These are phyloP conservation scores for Adansonia grandidieri DNA, from an alignment of 441 rosid genomes.

Conservation along the genomic window DNA sequence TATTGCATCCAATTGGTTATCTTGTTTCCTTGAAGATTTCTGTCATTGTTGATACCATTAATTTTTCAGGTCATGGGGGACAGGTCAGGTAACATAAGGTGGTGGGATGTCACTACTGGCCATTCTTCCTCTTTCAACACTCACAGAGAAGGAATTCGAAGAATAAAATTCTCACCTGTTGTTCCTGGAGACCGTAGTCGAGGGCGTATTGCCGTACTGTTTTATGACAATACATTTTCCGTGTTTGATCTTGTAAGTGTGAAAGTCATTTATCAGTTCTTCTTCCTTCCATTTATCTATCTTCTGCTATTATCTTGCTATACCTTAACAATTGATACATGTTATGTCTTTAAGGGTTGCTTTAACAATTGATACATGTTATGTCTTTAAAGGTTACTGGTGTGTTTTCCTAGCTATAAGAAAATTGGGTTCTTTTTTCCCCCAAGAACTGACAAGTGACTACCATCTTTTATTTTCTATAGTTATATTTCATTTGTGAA, in stretches of 20 bases:
- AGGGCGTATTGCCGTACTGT: slow-evolving; percentile 95
- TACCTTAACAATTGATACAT: background rate
- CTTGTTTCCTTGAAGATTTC: slow-evolving; percentile 28
- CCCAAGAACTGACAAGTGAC: slow-evolving; percentile 2
- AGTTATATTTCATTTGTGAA: background rate
- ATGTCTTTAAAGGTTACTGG: background rate
- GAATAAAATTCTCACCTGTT: slow-evolving; percentile 96
- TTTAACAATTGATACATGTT: background rate
- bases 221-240: slow-evolving; percentile 92
- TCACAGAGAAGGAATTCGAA: slow-evolving; percentile 89
- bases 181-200: slow-evolving; percentile 94
- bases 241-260: slow-evolving; percentile 90
- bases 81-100: slow-evolving; percentile 91
- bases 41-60: slow-evolving; percentile 32
- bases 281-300: slow-evolving; percentile 15
- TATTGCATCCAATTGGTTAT: slow-evolving; percentile 20
- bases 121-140: slow-evolving; percentile 93
- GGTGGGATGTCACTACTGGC: slow-evolving; percentile 99
- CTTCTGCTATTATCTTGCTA: slow-evolving; percentile 13
- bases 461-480: slow-evolving; percentile 10
- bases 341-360: background rate
- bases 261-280: slow-evolving; percentile 24
- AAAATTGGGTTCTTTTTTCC: background rate
- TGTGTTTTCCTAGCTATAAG: slow-evolving; percentile 11
- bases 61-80: slow-evolving; percentile 97